Evolutionary conservation across 805 yeast species (phyloP).

Genomic region (Tetrapisispora nanseiensis): DNA sequence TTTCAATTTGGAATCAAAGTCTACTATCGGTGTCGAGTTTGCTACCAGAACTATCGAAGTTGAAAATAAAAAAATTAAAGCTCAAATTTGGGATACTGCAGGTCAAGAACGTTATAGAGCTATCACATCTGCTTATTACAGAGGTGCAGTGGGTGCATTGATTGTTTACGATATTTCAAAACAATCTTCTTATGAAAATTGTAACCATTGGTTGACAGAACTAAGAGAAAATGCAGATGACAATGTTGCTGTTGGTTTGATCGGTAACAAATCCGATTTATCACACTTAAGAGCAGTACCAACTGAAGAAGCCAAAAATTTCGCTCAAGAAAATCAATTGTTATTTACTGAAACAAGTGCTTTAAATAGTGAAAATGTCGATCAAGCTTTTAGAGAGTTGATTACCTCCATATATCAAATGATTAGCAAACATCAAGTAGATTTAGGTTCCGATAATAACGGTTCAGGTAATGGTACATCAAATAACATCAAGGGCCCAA

Average conservation of each 20-base stretch:
- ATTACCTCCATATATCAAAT: slow-evolving; percentile 88
- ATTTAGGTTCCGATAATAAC: slow-evolving; percentile 50
- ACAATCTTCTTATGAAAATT: slow-evolving; percentile 75
- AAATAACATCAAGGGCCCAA: slow-evolving; percentile 52
- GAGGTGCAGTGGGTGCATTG: slow-evolving; percentile 97
- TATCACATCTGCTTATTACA: slow-evolving; percentile 90
- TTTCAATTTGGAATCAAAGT: slow-evolving; percentile 85
- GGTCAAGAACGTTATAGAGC: slow-evolving; percentile 99
- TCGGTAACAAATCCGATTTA: slow-evolving; percentile 86
- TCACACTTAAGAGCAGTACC: slow-evolving; percentile 93
- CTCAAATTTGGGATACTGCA: slow-evolving; percentile 97
- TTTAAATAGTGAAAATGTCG: slow-evolving; percentile 87
- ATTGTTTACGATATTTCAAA: slow-evolving; percentile 93
- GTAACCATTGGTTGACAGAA: slow-evolving; percentile 84
- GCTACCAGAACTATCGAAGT: slow-evolving; percentile 91
- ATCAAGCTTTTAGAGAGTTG: slow-evolving; percentile 85
- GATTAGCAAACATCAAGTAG: slow-evolving; percentile 88
- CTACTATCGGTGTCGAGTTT: slow-evolving; percentile 96
- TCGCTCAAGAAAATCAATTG: slow-evolving; percentile 85
- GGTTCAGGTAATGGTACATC: slow-evolving; percentile 38
- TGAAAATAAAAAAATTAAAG: slow-evolving; percentile 75
- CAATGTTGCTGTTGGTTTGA: slow-evolving; percentile 87
- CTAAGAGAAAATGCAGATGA: slow-evolving; percentile 88
- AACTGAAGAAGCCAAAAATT: slow-evolving; percentile 92
- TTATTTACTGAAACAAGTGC: slow-evolving; percentile 96